Evolutionary conservation across 2,329 filamentous ascomycete genomes (phyloP).

Genomic region (Orbilia oligospora): DNA sequence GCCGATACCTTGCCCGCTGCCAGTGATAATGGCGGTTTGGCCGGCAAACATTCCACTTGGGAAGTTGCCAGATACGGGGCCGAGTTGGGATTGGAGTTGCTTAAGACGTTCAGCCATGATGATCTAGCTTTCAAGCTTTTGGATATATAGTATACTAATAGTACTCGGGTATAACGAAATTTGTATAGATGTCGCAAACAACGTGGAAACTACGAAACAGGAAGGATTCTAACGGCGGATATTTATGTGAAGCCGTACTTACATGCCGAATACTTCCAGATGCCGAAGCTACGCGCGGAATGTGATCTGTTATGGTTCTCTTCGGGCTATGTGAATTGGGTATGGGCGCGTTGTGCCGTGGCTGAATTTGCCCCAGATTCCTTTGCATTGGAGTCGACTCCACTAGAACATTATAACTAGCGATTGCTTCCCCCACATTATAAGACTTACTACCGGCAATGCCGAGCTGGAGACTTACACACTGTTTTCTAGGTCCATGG

Average conservation of each 20-base stretch:
- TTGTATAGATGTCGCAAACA: background rate
- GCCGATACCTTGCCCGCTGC: constrained; percentile 87
- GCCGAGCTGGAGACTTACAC: background rate
- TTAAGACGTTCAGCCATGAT: constrained; percentile 71
- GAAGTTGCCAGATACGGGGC: constrained; percentile 72
- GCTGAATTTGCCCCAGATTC: constrained; percentile 42
- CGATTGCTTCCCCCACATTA: too few relatives aligned
- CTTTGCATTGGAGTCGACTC: background rate
- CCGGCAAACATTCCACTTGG: constrained; percentile 82
- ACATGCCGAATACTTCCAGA: background rate
- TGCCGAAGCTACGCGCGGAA: constrained; percentile 33
- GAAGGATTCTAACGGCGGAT: constrained; percentile 19
- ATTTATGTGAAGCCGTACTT: constrained; percentile 27
- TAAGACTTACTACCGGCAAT: too few relatives aligned
- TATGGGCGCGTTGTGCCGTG: constrained; percentile 42
- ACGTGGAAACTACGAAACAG: background rate
- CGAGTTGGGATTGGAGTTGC: constrained; percentile 81
- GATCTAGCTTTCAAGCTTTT: background rate
- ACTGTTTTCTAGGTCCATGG: background rate
- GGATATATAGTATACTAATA: too few relatives aligned
- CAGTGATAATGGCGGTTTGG: constrained; percentile 89
- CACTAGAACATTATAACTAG: too few relatives aligned
- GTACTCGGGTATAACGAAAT: background rate
- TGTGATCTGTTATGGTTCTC: background rate
- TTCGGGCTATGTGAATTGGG: constrained; percentile 25